phyloP scores from a whole-genome alignment of 805 yeast species.

The Candida morakotiae region DNA sequence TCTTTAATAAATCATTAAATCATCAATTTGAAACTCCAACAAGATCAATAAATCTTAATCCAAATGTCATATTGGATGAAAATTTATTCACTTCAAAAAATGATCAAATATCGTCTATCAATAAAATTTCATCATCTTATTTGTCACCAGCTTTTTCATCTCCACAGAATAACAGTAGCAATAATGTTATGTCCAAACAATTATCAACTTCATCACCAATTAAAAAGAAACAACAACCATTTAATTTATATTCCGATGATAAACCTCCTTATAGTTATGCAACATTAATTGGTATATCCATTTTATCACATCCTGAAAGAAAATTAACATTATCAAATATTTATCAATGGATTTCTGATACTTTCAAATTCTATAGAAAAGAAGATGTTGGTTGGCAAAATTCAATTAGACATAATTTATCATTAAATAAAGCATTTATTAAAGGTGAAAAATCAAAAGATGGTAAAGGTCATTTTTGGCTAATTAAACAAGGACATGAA shows the following conservation, averaged over 20 bases:
- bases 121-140: conserved; percentile 2
- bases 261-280: conserved; percentile 97
- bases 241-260: conserved; percentile 48
- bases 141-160: conserved; percentile 45
- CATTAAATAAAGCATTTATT: conserved; percentile 87
- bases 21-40: conserved; percentile 8
- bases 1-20: conserved; percentile 3
- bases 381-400: conserved; percentile 97
- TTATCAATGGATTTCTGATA: conserved; percentile 85
- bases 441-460: conserved; percentile 89
- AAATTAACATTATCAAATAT: conserved; percentile 56
- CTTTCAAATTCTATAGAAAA: conserved; percentile 76
- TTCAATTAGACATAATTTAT: conserved; percentile 90
- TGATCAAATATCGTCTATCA: not conserved
- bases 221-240: conserved; percentile 24
- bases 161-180: conserved; percentile 30
- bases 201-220: conserved; percentile 6
- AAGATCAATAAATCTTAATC: conserved; percentile 7
- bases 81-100: not conserved
- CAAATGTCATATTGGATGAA: conserved; percentile 5
- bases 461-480: conserved; percentile 93
- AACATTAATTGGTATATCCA: conserved; percentile 88
- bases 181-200: not conserved
- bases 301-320: conserved; percentile 65
- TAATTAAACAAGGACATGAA: conserved; percentile 79